Base-by-base conservation (phyloP, 2,329 filamentous ascomycete species). In the Stenocarpella maydis region DNA sequence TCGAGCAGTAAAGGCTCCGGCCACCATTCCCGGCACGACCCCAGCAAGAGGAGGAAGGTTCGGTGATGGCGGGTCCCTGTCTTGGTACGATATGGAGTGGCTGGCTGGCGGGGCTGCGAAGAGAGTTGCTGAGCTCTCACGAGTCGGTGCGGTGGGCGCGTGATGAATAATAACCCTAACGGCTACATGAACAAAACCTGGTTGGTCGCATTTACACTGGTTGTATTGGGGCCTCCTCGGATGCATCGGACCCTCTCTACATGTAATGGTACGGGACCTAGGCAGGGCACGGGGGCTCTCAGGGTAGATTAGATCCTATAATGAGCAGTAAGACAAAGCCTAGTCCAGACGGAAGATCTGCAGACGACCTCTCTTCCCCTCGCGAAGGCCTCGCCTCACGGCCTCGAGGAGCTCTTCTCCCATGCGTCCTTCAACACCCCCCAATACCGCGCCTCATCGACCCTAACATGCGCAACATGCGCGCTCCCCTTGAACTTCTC, bases 401-500 rank as follows among this genome's bases (percentile, higher is more conserved):
- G 9, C 43, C 24, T 21, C 43, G 9, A 45, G 45, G 52, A 58
- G 41, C 64, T 72, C 54, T 76, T 79, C 43, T 80, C 75, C 86
- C 86, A 89, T 1, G 81, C 80, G 67, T 83, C 79, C 49, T 74
- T 80, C 3, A 88, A 79, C 24, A 80, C 75, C 5, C 71, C 73
- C 87, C 87, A 88, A 74, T 89, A 89, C 67, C 85, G 78, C 54
- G 78, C 75, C 31, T 77, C 76, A 69, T 88, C 83, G 0, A 74
- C 74, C 70, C 82, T 81, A 69, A 81, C 80, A 69, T 87, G 85
- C 21, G 84, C 81, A 28, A 88, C 86, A 75, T 89, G 87, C 28
- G 77, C 77, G 4, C 82, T 86, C 43, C 80, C 79, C 34, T 77
- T 76, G 65, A 88, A 88, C 72, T 76, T 74, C 73, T 87, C 86